Conservation (phyloP, 2,329 filamentous ascomycete genomes). For the Shiraia sp. region DNA sequence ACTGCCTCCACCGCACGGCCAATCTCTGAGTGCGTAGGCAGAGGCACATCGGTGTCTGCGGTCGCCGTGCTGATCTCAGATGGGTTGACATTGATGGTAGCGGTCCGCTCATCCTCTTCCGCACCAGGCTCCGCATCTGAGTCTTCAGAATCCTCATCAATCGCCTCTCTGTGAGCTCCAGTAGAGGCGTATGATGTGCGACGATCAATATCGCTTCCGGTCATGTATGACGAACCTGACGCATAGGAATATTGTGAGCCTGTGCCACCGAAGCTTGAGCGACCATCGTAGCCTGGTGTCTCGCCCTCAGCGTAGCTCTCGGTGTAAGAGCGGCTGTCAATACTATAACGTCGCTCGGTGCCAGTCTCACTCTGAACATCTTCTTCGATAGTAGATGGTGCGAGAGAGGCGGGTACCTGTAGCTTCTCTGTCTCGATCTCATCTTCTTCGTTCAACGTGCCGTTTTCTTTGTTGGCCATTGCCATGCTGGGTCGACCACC, state of each 20-base stretch:
- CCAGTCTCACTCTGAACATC: constrained; percentile 42
- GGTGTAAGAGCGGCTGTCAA: constrained; percentile 39
- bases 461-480: constrained; percentile 54
- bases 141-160: constrained; percentile 37
- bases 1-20: constrained; percentile 36
- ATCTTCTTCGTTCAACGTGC: constrained; percentile 49
- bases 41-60: constrained; percentile 17
- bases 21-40: constrained; percentile 40
- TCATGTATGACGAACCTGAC: constrained; percentile 54
- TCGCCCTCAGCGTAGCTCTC: constrained; percentile 41
- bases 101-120: constrained; percentile 35
- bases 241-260: constrained; percentile 52
- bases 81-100: constrained; percentile 27
- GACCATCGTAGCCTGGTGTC: constrained; percentile 41
- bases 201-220: constrained; percentile 50
- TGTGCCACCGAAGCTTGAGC: constrained; percentile 47
- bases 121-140: constrained; percentile 34
- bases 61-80: constrained; percentile 30
- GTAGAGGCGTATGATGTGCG: constrained; percentile 50
- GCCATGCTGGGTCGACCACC: constrained; percentile 34
- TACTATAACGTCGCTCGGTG: constrained; percentile 46
- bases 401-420: constrained; percentile 12
- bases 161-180: constrained; percentile 31
- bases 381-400: constrained; percentile 33
- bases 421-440: constrained; percentile 39